phyloP scores from a whole-genome alignment of 305 asterid species.

The Petunia hybrid region DNA sequence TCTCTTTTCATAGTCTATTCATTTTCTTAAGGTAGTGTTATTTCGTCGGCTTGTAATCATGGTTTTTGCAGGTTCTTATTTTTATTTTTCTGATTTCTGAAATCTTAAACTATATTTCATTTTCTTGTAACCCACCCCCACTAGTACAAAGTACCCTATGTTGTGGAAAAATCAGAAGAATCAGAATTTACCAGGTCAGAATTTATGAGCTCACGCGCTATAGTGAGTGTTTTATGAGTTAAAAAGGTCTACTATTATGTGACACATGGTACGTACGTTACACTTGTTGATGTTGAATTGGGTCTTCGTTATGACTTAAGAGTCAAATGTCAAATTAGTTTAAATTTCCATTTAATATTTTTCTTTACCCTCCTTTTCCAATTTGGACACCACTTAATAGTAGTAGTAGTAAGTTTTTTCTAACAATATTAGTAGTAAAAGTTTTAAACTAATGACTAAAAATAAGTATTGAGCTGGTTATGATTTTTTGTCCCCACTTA shows the following conservation, averaged over 20 bases:
- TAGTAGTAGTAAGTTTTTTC: no score
- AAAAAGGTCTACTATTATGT: neutral
- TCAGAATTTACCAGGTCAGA: conserved; percentile 26
- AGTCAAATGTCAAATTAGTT: conserved; percentile 11
- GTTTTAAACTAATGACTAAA: neutral
- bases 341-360: neutral
- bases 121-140: neutral
- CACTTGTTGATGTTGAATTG: neutral
- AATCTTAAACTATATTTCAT: conserved; percentile 26
- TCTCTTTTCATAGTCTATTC: conserved; percentile 37
- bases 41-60: conserved; percentile 53
- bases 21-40: conserved; percentile 31
- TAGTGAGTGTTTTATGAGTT: neutral
- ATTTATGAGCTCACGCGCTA: neutral
- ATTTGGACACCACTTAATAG: neutral
- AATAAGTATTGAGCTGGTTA: neutral
- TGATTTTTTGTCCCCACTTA: no score
- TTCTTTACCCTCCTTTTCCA: neutral
- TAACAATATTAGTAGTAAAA: neutral
- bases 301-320: conserved; percentile 12
- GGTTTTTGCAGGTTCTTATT: conserved; percentile 35
- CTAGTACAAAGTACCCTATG: neutral
- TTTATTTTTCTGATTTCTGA: neutral
- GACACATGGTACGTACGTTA: neutral
- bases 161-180: conserved; percentile 11